These are phyloP conservation scores for Chalciporus sp. DNA, from an alignment of 1,284 basidiomycete genomes.

Conservation along the genomic window DNA sequence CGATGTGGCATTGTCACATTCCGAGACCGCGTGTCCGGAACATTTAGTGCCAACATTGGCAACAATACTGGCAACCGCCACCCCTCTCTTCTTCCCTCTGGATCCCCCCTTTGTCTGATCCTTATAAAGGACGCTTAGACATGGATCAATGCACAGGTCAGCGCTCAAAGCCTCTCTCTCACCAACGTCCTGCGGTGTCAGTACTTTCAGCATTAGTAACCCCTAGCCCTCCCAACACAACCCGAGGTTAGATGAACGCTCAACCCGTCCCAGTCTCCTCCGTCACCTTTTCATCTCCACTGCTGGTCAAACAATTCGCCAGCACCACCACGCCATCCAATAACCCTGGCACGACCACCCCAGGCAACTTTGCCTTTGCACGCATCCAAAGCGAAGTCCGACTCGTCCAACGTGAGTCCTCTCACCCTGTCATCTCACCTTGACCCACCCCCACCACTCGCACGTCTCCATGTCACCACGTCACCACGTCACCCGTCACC, in stretches of 20 bases:
- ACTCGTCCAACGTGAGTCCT: constrained; percentile 49
- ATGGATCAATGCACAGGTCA: neutral
- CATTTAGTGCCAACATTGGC: neutral
- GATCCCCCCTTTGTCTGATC: neutral
- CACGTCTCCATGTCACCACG: too few species aligned
- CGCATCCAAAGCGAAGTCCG: constrained; percentile 45
- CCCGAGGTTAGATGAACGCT: constrained; percentile 3
- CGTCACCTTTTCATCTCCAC: constrained; percentile 28
- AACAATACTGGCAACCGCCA: too few species aligned
- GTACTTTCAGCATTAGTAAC: too few species aligned
- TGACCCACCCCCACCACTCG: neutral
- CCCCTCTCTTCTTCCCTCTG: neutral
- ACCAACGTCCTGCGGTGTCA: neutral
- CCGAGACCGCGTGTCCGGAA: neutral
- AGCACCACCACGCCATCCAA: constrained; percentile 10
- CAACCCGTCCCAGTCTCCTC: neutral
- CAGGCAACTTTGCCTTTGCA: constrained; percentile 49
- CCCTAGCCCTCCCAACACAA: constrained; percentile 6
- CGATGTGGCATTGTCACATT: neutral
- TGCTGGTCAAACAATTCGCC: constrained; percentile 17
- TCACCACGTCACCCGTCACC: neutral
- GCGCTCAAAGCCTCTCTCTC: neutral
- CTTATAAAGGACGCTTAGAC: neutral
- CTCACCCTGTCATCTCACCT: neutral
- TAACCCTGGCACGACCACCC: constrained; percentile 19